These are phyloP conservation scores for Talaromyces stipitatus DNA, from an alignment of 495 filamentous ascomycete genomes.

Conservation along the genomic window DNA sequence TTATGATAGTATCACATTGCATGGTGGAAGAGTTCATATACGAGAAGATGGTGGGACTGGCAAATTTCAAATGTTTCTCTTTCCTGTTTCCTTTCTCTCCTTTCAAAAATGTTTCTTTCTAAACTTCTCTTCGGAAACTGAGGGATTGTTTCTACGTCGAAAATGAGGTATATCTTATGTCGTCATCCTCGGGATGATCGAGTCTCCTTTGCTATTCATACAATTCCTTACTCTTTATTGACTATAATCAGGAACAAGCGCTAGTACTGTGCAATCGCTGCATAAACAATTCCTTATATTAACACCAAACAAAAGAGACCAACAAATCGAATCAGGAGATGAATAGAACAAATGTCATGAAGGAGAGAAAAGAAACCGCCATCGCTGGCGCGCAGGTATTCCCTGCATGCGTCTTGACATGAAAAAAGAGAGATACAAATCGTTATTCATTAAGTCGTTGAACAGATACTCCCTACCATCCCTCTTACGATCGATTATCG, in stretches of 20 bases:
- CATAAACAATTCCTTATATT: not conserved
- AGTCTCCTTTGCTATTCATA: no score
- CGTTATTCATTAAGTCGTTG: constrained; percentile 20
- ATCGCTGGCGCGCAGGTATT: constrained; percentile 9
- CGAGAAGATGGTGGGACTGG: not conserved
- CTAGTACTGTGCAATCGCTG: not conserved
- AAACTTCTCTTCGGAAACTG: no score
- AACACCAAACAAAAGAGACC: not conserved
- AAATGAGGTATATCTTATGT: no score
- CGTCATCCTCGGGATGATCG: no score
- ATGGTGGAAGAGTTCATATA: not conserved
- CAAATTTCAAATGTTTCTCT: not conserved
- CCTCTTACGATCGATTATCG: constrained; percentile 12
- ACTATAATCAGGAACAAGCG: not conserved
- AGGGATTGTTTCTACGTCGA: no score
- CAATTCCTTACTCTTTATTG: not conserved
- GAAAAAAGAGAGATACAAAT: constrained; percentile 3
- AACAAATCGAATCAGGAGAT: not conserved
- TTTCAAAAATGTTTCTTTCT: no score
- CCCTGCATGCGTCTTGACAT: constrained; percentile 8
- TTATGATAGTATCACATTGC: not conserved
- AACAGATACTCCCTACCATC: not conserved
- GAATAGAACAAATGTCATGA: not conserved
- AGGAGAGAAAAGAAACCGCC: constrained; percentile 8
- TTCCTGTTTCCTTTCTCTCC: no score